Evolutionary conservation across 2,329 filamentous ascomycete species (phyloP).

Genomic region (Myriosclerotinia duriaeana): DNA sequence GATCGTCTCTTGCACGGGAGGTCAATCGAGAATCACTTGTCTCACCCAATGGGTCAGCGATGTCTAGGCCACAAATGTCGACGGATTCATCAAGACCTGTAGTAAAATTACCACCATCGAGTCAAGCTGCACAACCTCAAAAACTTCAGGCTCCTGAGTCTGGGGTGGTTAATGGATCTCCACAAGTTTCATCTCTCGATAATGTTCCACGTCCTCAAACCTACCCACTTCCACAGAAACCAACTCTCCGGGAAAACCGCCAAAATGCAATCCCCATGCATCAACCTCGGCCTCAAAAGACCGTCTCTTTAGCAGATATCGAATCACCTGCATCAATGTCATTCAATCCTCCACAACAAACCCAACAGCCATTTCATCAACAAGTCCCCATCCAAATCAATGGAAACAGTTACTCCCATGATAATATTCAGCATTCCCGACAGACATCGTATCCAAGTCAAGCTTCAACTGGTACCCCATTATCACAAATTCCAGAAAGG

Average conservation of each 20-base stretch:
- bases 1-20: slow-evolving; percentile 74
- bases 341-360: slow-evolving; percentile 60
- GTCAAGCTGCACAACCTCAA: slow-evolving; percentile 35
- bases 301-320: slow-evolving; percentile 88
- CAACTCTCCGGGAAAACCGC: slow-evolving; percentile 57
- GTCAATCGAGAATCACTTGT: slow-evolving; percentile 70
- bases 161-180: slow-evolving; percentile 31
- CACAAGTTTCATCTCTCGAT: slow-evolving; percentile 40
- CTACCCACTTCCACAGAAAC: slow-evolving; percentile 59
- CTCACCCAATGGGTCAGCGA: slow-evolving; percentile 76
- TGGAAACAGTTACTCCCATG: slow-evolving; percentile 53
- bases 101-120: slow-evolving; percentile 72
- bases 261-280: slow-evolving; percentile 70
- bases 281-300: slow-evolving; percentile 91
- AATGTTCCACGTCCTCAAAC: slow-evolving; percentile 52
- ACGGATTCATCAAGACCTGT: slow-evolving; percentile 68
- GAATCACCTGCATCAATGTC: slow-evolving; percentile 67
- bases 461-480: slow-evolving; percentile 71
- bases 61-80: slow-evolving; percentile 64
- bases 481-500: slow-evolving; percentile 89
- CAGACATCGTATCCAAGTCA: slow-evolving; percentile 70
- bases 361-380: slow-evolving; percentile 89
- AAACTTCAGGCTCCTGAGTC: slow-evolving; percentile 40
- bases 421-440: slow-evolving; percentile 59
- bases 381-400: slow-evolving; percentile 79